Evolutionary conservation across 495 filamentous ascomycete genomes (phyloP).

Genomic region (Lophiostoma macrostomum): DNA sequence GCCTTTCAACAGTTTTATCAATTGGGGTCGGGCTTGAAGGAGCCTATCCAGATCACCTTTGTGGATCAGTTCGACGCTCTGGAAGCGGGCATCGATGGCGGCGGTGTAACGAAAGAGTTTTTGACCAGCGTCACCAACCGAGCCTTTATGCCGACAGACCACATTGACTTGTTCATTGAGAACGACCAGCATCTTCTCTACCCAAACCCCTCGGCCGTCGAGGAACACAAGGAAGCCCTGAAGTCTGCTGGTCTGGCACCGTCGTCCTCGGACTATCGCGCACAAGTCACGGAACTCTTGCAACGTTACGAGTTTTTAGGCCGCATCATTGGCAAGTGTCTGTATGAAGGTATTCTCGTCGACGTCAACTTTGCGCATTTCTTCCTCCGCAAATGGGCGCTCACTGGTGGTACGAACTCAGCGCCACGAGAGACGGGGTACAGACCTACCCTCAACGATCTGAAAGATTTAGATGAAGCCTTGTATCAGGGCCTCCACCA

Average conservation of each 20-base stretch:
- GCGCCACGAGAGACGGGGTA: conserved; percentile 68
- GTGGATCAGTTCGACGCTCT: conserved; percentile 82
- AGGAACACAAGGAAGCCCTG: conserved; percentile 64
- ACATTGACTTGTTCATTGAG: conserved; percentile 65
- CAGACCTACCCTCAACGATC: conserved; percentile 85
- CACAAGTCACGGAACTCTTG: conserved; percentile 59
- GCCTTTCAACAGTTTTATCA: conserved; percentile 81
- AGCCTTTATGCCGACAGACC: conserved; percentile 63
- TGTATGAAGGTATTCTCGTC: conserved; percentile 96
- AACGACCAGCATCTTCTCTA: conserved; percentile 90
- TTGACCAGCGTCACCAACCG: conserved; percentile 85
- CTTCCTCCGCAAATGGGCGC: conserved; percentile 92
- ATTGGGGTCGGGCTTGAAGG: conserved; percentile 79
- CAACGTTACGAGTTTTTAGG: conserved; percentile 88
- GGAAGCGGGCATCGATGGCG: conserved; percentile 95
- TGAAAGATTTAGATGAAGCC: conserved; percentile 88
- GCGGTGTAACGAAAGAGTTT: conserved; percentile 97
- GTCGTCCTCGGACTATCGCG: conserved; percentile 53
- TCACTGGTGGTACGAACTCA: conserved; percentile 62
- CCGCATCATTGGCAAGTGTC: conserved; percentile 89
- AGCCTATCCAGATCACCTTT: conserved; percentile 97
- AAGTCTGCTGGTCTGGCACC: conserved; percentile 53
- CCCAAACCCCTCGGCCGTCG: conserved; percentile 78
- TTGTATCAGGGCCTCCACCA: conserved; percentile 86
- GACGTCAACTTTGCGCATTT: conserved; percentile 93